These are phyloP conservation scores for Ochromonadaceae sp. DNA, from an alignment of 352 stramenopile species.

Conservation along the genomic window DNA sequence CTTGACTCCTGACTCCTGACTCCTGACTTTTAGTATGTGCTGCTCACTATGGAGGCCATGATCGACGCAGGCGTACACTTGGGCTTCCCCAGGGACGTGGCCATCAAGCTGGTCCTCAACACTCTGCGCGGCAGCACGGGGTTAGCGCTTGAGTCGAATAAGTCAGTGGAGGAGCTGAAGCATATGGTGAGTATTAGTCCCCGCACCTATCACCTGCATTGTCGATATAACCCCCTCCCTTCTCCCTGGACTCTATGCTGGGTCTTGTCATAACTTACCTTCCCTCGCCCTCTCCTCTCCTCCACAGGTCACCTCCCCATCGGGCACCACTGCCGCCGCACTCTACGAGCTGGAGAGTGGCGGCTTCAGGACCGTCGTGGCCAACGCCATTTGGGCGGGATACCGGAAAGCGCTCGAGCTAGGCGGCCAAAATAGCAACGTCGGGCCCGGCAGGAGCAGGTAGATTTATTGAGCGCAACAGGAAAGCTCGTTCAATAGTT, in stretches of 20 bases:
- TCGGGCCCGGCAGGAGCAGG: slow-evolving; percentile 26
- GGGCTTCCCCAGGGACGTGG: slow-evolving; percentile 77
- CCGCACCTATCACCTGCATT: too few relatives aligned
- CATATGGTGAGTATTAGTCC: too few relatives aligned
- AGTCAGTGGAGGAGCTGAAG: too few relatives aligned
- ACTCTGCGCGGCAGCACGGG: slow-evolving; percentile 76
- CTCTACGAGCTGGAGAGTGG: slow-evolving; percentile 89
- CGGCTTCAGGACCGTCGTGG: slow-evolving; percentile 52
- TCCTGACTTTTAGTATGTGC: slow-evolving; percentile 84
- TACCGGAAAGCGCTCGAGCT: slow-evolving; percentile 83
- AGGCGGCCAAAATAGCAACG: slow-evolving; percentile 47
- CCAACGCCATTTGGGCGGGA: slow-evolving; percentile 83
- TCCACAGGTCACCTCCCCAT: slow-evolving; percentile 81
- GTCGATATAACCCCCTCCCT: too few relatives aligned
- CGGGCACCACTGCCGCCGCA: slow-evolving; percentile 75
- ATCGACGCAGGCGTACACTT: slow-evolving; percentile 73
- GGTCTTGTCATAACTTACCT: too few relatives aligned
- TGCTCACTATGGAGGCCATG: slow-evolving; percentile 85
- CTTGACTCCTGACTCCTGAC: too few relatives aligned
- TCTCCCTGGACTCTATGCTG: too few relatives aligned
- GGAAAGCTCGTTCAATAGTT: too few relatives aligned
- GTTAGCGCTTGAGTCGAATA: too few relatives aligned
- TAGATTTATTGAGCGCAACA: too few relatives aligned
- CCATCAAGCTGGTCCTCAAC: slow-evolving; percentile 78
- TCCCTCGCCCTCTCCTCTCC: too few relatives aligned